phyloP scores from a whole-genome alignment of 2,329 filamentous ascomycete genomes.

The Bipolaris oryzae region DNA sequence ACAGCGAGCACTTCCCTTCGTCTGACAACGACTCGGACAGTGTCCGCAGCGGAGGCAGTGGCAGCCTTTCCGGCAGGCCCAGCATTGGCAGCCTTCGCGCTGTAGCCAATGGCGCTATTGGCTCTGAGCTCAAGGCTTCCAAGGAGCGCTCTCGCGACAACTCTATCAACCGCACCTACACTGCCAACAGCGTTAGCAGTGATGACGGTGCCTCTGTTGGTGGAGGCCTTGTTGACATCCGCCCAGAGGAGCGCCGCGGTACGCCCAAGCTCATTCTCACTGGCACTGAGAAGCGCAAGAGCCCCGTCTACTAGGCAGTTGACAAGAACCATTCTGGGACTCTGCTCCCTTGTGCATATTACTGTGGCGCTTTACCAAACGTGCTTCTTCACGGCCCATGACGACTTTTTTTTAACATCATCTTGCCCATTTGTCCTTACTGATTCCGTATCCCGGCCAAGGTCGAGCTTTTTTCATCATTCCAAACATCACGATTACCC shows the following conservation, averaged over 20 bases:
- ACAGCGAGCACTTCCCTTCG: constrained; percentile 80
- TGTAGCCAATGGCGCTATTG: constrained; percentile 82
- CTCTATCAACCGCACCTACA: constrained; percentile 54
- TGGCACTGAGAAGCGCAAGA: constrained; percentile 89
- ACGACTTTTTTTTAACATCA: constrained; percentile 38
- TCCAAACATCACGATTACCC: constrained; percentile 35
- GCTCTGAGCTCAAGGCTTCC: constrained; percentile 75
- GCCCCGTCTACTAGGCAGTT: constrained; percentile 61
- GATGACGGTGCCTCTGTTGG: constrained; percentile 62
- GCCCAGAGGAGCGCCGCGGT: constrained; percentile 71
- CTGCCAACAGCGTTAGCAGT: constrained; percentile 69
- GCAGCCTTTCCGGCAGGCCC: constrained; percentile 78
- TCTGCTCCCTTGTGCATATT: constrained; percentile 46
- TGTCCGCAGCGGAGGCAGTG: constrained; percentile 69
- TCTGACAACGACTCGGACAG: constrained; percentile 66
- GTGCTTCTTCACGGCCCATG: constrained; percentile 45
- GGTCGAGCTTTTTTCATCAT: constrained; percentile 25
- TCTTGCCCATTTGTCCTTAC: constrained; percentile 34
- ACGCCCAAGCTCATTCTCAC: constrained; percentile 86
- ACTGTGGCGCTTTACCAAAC: constrained; percentile 31
- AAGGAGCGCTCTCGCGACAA: constrained; percentile 48
- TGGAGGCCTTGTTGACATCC: constrained; percentile 61
- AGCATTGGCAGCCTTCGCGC: constrained; percentile 77
- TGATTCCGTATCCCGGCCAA: constrained; percentile 33
- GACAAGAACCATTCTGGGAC: constrained; percentile 24